Percentiles rank a stretch among this genome's conserved stretches.
Conservation (phyloP, 2,329 filamentous ascomycete genomes). For the Colletotrichum sansevieriae region DNA sequence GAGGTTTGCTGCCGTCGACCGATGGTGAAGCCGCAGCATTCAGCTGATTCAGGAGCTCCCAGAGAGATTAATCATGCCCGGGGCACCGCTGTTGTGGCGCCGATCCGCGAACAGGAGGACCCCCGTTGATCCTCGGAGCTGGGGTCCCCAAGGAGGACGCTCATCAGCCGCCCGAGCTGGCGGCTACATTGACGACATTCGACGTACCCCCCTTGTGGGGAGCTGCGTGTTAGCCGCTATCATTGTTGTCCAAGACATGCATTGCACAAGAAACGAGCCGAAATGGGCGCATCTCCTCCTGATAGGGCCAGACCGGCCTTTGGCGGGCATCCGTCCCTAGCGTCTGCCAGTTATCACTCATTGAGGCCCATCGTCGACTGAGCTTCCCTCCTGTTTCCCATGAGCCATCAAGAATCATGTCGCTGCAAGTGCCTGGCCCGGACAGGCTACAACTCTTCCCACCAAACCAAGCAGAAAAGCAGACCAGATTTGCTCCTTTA, state of each 20-base stretch:
- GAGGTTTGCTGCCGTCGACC: constrained; percentile 10
- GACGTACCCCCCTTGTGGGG: constrained; percentile 22
- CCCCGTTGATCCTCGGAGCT: constrained; percentile 4
- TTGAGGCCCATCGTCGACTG: constrained; percentile 34
- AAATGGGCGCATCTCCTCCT: constrained; percentile 27
- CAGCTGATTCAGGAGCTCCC: constrained; percentile 15
- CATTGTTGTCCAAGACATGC: constrained; percentile 27
- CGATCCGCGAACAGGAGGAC: constrained; percentile 23
- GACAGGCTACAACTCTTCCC: constrained; percentile 32
- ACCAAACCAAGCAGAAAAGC: constrained; percentile 23
- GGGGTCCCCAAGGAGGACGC: constrained; percentile 19
- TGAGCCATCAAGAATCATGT: constrained; percentile 34
- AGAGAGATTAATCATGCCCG: constrained; percentile 27
- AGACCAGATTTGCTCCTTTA: constrained; percentile 39
- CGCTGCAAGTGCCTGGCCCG: constrained; percentile 33
- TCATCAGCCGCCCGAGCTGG: constrained; percentile 29
- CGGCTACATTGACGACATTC: constrained; percentile 21
- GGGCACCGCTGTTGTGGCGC: constrained; percentile 20
- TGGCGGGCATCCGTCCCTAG: constrained; percentile 12
- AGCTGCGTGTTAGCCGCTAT: constrained; percentile 10
- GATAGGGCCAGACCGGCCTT: constrained; percentile 28
- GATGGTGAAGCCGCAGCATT: background rate
- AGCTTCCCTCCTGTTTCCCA: constrained; percentile 19
- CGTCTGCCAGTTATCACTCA: constrained; percentile 35
- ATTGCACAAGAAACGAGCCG: constrained; percentile 26